A percentile compares a stretch with the other conserved stretches of the same genome.
Evolutionary conservation across 225 moss, liverwort and hornwort species (phyloP).

Genomic region (Physcomitrellopsis africana): DNA sequence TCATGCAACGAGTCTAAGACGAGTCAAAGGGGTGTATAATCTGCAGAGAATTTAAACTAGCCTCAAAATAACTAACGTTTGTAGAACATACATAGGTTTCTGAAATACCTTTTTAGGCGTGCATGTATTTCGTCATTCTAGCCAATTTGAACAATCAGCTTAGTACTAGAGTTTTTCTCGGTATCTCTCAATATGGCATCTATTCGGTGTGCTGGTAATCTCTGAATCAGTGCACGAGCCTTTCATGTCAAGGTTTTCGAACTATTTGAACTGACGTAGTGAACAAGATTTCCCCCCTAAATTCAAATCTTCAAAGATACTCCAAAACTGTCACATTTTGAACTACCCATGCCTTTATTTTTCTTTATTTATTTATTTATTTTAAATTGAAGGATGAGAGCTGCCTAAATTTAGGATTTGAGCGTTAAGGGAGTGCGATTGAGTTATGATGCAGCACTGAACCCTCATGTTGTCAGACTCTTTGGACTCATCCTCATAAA

Average conservation of each 20-base stretch:
- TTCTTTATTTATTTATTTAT: background rate
- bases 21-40: background rate
- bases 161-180: background rate
- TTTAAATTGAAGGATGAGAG: background rate
- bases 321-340: no score
- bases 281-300: background rate
- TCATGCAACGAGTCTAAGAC: background rate
- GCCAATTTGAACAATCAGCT: background rate
- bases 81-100: no score
- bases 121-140: background rate
- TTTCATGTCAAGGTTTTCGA: background rate
- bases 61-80: no score
- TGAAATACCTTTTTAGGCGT: background rate
- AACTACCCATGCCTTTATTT: no score
- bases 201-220: background rate
- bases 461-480: background rate
- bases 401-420: background rate
- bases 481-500: background rate
- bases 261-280: background rate
- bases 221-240: constrained; percentile 8
- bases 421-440: background rate
- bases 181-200: background rate
- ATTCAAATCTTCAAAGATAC: no score
- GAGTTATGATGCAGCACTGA: background rate
- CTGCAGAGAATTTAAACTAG: constrained; percentile 15